phyloP scores from a whole-genome alignment of 1,284 basidiomycete genomes.

The Cerrena zonata region DNA sequence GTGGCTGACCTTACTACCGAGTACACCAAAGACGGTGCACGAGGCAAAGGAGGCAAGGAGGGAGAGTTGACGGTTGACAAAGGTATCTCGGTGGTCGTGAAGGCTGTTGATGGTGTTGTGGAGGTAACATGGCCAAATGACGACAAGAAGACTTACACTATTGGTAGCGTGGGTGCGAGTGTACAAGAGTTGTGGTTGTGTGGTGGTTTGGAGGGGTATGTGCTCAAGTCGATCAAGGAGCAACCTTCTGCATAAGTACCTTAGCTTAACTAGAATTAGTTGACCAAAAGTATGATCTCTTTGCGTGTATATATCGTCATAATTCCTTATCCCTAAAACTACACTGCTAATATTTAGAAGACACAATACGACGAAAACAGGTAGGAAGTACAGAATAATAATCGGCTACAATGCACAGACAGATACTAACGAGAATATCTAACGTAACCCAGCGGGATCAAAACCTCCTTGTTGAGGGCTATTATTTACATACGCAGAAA shows the following conservation, averaged over 20 bases:
- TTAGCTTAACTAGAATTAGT: too few relatives aligned
- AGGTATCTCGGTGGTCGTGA: slow-evolving; percentile 60
- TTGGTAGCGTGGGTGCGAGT: slow-evolving; percentile 78
- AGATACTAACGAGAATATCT: neutral
- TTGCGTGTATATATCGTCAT: neutral
- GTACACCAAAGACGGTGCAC: slow-evolving; percentile 68
- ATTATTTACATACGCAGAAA: slow-evolving; percentile 44
- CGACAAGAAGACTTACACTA: slow-evolving; percentile 53
- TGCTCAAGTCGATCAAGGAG: slow-evolving; percentile 62
- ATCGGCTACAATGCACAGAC: neutral
- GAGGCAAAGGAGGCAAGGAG: slow-evolving; percentile 70
- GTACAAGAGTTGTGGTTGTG: slow-evolving; percentile 90
- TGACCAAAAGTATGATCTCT: neutral
- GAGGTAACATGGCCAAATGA: slow-evolving; percentile 42
- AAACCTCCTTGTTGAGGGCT: neutral
- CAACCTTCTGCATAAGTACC: neutral
- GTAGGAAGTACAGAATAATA: neutral
- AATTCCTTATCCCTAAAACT: too few relatives aligned
- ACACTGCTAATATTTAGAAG: neutral
- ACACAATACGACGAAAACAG: neutral
- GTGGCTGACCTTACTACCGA: slow-evolving; percentile 76
- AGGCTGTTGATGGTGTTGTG: slow-evolving; percentile 66
- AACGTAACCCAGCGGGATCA: neutral
- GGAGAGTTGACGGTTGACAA: slow-evolving; percentile 80
- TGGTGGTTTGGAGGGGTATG: slow-evolving; percentile 74